Base-by-base conservation (phyloP, 345 rosid species). In the Lepidium sativum region DNA sequence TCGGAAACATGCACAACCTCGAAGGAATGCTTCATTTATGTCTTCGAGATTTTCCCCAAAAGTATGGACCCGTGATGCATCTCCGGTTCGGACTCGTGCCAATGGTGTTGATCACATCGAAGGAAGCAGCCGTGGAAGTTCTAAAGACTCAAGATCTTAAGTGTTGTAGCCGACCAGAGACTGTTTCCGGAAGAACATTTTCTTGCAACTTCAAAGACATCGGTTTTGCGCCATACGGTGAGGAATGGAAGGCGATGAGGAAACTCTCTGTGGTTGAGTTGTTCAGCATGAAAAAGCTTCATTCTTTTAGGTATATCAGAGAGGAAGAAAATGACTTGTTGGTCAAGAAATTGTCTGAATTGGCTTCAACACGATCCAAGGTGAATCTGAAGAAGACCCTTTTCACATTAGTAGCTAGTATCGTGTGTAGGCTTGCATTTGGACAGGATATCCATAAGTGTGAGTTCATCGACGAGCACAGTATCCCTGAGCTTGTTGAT, bases 41-140 rank as follows among this genome's bases (percentile, higher is more conserved):
- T 40, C 65, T 79, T 2, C 34, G 52, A 12, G 31, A 60, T 3
- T 73, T 84, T 69, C 86, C 86, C 65, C 49, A 50, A 32, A 63
- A 70, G 37, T 66, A 84, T 5, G 89, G 87, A 6, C 82, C 78
- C 1, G 79, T 83, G 62, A 67, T 87, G 81, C 77, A 58, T 34
- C 58, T 84, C 31, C 71, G 31, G 7, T 77, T 83, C 0, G 88
- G 91, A 4, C 51, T 33, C 15, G 64, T 71, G 0, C 83, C 74
- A 0, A 35, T 80, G 13, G 54, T 80, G 0, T 60, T 84, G 9
- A 72, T 83, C 50, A 72, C 84, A 8, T 84, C 85, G 0, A 69
- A 76, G 6, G 76, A 73, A 39, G 78, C 78, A 0, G 86, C 86
- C 1, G 70, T 55, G 29, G 63, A 74, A 43, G 79, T 67, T 42